phyloP scores from a whole-genome alignment of 345 rosid species.

The Garcia nutans region DNA sequence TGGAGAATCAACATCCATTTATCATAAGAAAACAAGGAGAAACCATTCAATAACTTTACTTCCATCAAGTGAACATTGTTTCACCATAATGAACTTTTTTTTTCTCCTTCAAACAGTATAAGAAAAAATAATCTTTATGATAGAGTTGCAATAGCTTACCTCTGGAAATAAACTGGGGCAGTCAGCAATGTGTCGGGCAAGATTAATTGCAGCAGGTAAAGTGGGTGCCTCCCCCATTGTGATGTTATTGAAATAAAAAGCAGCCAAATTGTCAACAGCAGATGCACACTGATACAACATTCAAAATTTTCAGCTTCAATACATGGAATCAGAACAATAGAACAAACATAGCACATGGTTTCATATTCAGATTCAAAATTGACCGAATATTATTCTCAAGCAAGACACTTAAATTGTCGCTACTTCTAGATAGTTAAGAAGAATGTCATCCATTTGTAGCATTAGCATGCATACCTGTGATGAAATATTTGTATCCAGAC shows the following conservation, averaged over 20 bases:
- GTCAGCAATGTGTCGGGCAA: constrained; percentile 84
- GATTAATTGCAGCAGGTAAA: constrained; percentile 68
- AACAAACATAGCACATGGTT: background rate
- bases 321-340: constrained; percentile 2
- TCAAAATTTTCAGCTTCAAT: constrained; percentile 16
- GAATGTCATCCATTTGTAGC: background rate
- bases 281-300: constrained; percentile 76
- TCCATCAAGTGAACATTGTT: background rate
- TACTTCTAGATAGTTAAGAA: constrained; percentile 1
- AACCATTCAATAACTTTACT: background rate
- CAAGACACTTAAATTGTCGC: constrained; percentile 3
- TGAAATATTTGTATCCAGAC: constrained; percentile 84
- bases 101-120: background rate
- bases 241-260: constrained; percentile 92
- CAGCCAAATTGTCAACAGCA: constrained; percentile 94
- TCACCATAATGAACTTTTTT: background rate
- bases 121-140: background rate
- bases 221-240: constrained; percentile 88
- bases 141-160: constrained; percentile 42
- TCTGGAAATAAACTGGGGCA: constrained; percentile 95
- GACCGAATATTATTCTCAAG: background rate
- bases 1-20: too few relatives aligned
- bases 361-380: constrained; percentile 1
- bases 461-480: constrained; percentile 61
- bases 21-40: background rate